Evolutionary conservation across 2,329 filamentous ascomycete genomes (phyloP), one percentile per base, ranked within the genome.

Genomic region (Penicillium capsulatum): DNA sequence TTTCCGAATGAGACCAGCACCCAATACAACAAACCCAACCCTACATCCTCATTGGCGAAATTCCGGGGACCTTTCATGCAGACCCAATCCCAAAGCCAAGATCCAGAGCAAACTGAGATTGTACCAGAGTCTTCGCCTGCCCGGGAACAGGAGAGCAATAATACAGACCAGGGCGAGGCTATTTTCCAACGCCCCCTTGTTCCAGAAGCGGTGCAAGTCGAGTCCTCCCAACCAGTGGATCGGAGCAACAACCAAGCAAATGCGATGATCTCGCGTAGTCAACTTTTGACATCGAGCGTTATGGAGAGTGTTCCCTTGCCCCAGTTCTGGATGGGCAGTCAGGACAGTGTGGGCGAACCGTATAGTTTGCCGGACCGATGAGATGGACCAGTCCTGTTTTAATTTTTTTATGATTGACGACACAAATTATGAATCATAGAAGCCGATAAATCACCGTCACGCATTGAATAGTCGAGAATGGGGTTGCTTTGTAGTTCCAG

Each of bases 281-380:
- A 68, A 29, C 53, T 67, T 30, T 45, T 69, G 17, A 65, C 65
- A 0, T 66, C 66, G 2, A 69, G 64, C 41, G 55, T 69, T 13
- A 67, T 69, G 66, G 66, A 69, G 36, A 69, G 66, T 43, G 53
- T 69, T 34, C 63, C 66, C 5, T 38, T 65, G n/a, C 66, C 66
- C 3, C 55, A 54, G 3, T 59, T 64, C 13, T 66, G 64, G 58
- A 55, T 59, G 48, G 55, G 55, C 5, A 69, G 63, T 36, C 63
- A 67, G 42, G 61, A 65, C 36, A 65, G 58, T 47, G 52, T 63
- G 17, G 60, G 61, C 22, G 64, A 66, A 33, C 63, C 61, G 16
- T 66, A 66, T 45, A 60, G 51, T 38, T 38, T 55, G 28, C 52
- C 55, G 20, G 55, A 61, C 34, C 41, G 38, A 19, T 55, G 31